Base-by-base conservation (phyloP, 345 rosid species). In the Crucihimalaya himalaica region DNA sequence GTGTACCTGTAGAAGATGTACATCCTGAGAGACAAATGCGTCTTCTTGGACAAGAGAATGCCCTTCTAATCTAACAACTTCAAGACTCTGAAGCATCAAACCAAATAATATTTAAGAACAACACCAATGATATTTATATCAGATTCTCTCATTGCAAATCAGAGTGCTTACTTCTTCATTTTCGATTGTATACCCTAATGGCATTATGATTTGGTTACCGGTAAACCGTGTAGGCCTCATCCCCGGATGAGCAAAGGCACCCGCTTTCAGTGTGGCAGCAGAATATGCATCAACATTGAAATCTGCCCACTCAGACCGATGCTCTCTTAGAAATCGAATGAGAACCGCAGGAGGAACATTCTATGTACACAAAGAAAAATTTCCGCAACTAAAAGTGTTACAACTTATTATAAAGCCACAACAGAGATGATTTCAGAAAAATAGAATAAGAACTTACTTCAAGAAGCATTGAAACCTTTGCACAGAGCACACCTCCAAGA, bases 301-400 rank as follows among this genome's bases (percentile, higher is more conserved):
- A 81, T 89, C 97, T 72, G 97, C 99, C 99, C 99, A 95, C 71
- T 95, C 99, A 0, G 97, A 92, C 4, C 97, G 97, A 64, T 95
- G 99, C 80, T 95, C 97, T 77, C 97, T 86, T 25, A 95, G 78
- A 80, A 95, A 95, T 40, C 96, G 93, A 12, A 95, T 88, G 57
- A 95, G 78, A 56, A 89, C 92, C 29, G 96, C 97, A 65, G 99
- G 97, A 43, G 89, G 89, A 51, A 95, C 97, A 81, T 89, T 89
- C 99, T 95, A 64, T 21, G 13, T 21, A 20, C 31, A 59, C 47
- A 67, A 75, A n/a, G n/a, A 66, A 40, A 43, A 15, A 54, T 27
- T 9, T n/a, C 50, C 21, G 5, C 50, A n/a, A n/a, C n/a, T n/a
- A n/a, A n/a, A n/a, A n/a, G n/a, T n/a, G n/a, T n/a, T n/a, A n/a